These are phyloP conservation scores for Pseudogymnoascus sp. DNA, from an alignment of 2,329 filamentous ascomycete genomes.

Conservation along the genomic window DNA sequence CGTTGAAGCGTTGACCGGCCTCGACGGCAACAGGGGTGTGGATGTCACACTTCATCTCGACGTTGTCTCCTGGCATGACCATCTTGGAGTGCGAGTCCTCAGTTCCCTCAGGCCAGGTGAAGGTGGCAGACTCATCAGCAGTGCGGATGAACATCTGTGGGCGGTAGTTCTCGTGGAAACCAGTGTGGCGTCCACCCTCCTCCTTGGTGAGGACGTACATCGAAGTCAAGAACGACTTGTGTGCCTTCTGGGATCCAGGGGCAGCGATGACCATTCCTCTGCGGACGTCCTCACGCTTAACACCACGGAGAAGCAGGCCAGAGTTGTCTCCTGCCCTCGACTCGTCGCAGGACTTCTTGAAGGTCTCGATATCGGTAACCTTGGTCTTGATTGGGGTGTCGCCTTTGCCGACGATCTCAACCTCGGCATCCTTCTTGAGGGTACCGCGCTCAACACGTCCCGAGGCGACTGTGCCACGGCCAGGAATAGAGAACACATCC, in stretches of 20 bases:
- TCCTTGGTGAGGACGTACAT: conserved; percentile 98
- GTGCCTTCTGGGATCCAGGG: conserved; percentile 76
- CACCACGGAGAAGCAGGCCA: conserved; percentile 87
- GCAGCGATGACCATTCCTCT: conserved; percentile 91
- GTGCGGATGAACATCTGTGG: conserved; percentile 95
- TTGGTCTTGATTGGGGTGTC: conserved; percentile 86
- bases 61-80: conserved; percentile 97
- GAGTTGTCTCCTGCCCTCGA: conserved; percentile 97
- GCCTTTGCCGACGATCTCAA: conserved; percentile 90
- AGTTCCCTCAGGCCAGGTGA: conserved; percentile 80
- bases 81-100: conserved; percentile 67
- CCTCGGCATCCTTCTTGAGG: conserved; percentile 87
- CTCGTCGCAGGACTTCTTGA: conserved; percentile 99
- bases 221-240: conserved; percentile 87
- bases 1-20: conserved; percentile 91
- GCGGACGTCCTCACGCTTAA: conserved; percentile 89
- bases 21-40: conserved; percentile 83
- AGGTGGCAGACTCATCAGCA: conserved; percentile 69
- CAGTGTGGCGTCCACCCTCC: conserved; percentile 93
- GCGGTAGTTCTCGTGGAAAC: conserved; percentile 93
- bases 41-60: conserved; percentile 90
- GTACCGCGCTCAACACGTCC: conserved; percentile 94
- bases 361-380: conserved; percentile 99
- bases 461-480: conserved; percentile 93
- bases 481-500: conserved; percentile 82